Base-by-base conservation (phyloP, 257 asterid species). In the Misopates orontium region DNA sequence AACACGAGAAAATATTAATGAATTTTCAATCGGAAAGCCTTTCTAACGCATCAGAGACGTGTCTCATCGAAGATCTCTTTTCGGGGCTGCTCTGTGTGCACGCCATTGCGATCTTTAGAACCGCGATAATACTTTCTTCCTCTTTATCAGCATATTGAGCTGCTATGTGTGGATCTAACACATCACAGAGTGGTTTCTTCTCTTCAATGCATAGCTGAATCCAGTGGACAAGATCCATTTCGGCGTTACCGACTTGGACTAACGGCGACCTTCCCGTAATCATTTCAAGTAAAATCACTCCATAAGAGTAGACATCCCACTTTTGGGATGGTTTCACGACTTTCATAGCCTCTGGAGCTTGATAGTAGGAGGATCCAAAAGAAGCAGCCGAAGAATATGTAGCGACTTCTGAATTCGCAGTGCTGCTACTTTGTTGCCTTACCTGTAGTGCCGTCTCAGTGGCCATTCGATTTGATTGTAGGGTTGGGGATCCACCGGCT, bases 231-330 rank as follows among this genome's bases (percentile, higher is more conserved):
- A 94, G 85, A 56, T 83, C 95, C 67, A 86, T 77, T 66, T 88
- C 97, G 0, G 79, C 63, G 21, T 71, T 32, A 3, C 95, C 90
- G 10, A 81, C 81, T 68, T 74, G 96, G 53, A 90, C 84, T 2
- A 86, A 25, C 0, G 97, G 87, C 12, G 86, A 48, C 67, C 73
- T 84, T 8, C 97, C 97, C 0, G 96, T 89, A 20, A 90, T 80
- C 87, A 93, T 87, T 64, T 89, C 98, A n/a, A 93, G 83, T 47
- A 89, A 58, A 51, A 93, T 82, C 68, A 85, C 80, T 14, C 98
- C 98, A 1, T 78, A 93, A 0, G 98, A 89, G 77, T 85, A 93
- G 62, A 89, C 69, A 64, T 93, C 98, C 98, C 97, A 92, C 65
- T 92, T 92, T 56, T 93, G 96, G 3, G 98, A 93, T 1, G 98